These are phyloP conservation scores for Penicillium sp. DNA, from an alignment of 2,329 filamentous ascomycete genomes.

Conservation along the genomic window DNA sequence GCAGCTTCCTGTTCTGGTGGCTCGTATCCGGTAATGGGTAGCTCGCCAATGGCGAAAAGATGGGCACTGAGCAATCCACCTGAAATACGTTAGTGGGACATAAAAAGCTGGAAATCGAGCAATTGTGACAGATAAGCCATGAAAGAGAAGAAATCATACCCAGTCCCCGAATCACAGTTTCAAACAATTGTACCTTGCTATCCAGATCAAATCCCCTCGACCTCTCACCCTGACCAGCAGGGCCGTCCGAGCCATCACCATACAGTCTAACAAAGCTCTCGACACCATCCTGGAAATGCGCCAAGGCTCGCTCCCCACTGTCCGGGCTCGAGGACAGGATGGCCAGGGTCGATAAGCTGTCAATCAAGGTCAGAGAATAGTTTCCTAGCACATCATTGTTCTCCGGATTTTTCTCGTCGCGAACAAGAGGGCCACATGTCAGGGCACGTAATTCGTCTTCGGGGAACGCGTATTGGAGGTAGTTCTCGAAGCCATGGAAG, in stretches of 20 bases:
- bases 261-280: constrained; percentile 75
- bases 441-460: constrained; percentile 92
- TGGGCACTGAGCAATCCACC: constrained; percentile 91
- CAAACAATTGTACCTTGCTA: constrained; percentile 98
- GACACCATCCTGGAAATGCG: constrained; percentile 78
- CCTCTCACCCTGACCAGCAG: constrained; percentile 66
- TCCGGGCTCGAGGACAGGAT: constrained; percentile 71
- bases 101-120: not conserved
- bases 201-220: constrained; percentile 87
- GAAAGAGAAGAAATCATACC: constrained; percentile 26
- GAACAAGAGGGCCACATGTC: constrained; percentile 77
- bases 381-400: constrained; percentile 96
- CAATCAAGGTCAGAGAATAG: constrained; percentile 92
- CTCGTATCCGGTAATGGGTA: constrained; percentile 79
- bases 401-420: constrained; percentile 78
- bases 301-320: constrained; percentile 61
- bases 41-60: constrained; percentile 83
- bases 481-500: constrained; percentile 94
- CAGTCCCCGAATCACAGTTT: constrained; percentile 87
- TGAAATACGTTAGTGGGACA: constrained; percentile 2
- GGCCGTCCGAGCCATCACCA: constrained; percentile 73
- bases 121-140: not conserved
- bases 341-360: constrained; percentile 89
- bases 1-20: constrained; percentile 45
- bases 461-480: constrained; percentile 89